Evolutionary conservation across 2,329 filamentous ascomycete genomes (phyloP).

Genomic region (Tolypocladium album): DNA sequence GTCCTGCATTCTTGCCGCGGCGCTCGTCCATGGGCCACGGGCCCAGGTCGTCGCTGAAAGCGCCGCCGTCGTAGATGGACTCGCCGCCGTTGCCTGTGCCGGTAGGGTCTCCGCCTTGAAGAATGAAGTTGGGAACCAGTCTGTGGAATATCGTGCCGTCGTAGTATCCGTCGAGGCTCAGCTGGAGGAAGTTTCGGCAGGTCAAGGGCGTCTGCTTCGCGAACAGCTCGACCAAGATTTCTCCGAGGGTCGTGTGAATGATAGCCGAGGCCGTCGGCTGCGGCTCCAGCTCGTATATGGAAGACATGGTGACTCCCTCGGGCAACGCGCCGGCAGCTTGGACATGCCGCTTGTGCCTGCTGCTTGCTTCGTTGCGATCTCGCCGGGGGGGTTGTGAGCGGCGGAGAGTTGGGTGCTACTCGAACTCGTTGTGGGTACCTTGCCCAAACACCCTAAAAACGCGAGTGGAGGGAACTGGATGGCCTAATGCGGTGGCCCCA

Average conservation of each 20-base stretch:
- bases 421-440: too few relatives aligned
- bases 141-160: conserved; percentile 90
- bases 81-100: conserved; percentile 87
- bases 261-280: conserved; percentile 88
- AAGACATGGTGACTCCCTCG: conserved; percentile 54
- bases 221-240: conserved; percentile 86
- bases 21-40: conserved; percentile 59
- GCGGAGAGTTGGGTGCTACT: too few relatives aligned
- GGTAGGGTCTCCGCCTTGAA: conserved; percentile 91
- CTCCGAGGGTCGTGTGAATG: conserved; percentile 80
- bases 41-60: conserved; percentile 61
- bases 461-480: too few relatives aligned
- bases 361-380: neutral
- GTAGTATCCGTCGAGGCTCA: conserved; percentile 93
- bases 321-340: neutral
- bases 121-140: conserved; percentile 79
- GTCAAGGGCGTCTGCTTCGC: conserved; percentile 88
- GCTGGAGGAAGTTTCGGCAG: conserved; percentile 90
- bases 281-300: conserved; percentile 89
- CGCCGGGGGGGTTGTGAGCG: too few relatives aligned
- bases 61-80: conserved; percentile 81
- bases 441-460: too few relatives aligned
- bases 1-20: conserved; percentile 48
- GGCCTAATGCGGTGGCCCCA: neutral
- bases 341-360: neutral